phyloP scores from a whole-genome alignment of 2,329 filamentous ascomycete species.

The Xylariaceae sp. region DNA sequence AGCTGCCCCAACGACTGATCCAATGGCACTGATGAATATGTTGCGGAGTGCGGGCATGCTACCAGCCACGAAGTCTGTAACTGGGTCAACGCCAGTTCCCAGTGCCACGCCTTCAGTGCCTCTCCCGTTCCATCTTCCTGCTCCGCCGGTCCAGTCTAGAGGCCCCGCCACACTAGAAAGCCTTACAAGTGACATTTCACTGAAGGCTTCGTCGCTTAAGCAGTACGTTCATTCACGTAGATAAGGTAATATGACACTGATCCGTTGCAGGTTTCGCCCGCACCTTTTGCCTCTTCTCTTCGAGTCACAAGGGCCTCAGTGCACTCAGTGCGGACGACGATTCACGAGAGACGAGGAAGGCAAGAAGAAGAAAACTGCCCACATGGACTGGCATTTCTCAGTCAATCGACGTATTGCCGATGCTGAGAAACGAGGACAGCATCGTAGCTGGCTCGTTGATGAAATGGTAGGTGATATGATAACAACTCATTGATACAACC shows the following conservation, averaged over 20 bases:
- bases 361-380: slow-evolving; percentile 78
- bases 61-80: slow-evolving; percentile 31
- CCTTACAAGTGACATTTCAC: slow-evolving; percentile 46
- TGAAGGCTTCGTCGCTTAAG: slow-evolving; percentile 68
- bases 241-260: slow-evolving; percentile 11
- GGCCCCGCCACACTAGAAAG: slow-evolving; percentile 26
- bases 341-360: slow-evolving; percentile 76
- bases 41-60: slow-evolving; percentile 67
- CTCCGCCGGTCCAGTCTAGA: slow-evolving; percentile 29
- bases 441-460: slow-evolving; percentile 92
- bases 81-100: slow-evolving; percentile 30
- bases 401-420: slow-evolving; percentile 87
- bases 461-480: slow-evolving; percentile 58
- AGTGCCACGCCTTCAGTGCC: slow-evolving; percentile 30
- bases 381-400: slow-evolving; percentile 98
- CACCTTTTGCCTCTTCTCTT: slow-evolving; percentile 72
- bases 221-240: slow-evolving; percentile 48
- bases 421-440: slow-evolving; percentile 78
- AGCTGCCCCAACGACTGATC: slow-evolving; percentile 36
- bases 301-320: slow-evolving; percentile 78
- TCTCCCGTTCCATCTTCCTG: slow-evolving; percentile 32
- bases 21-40: slow-evolving; percentile 61
- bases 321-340: slow-evolving; percentile 84
- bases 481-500: slow-evolving; percentile 5
- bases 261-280: slow-evolving; percentile 58